phyloP scores from a whole-genome alignment of 371 early-diverging fungal species.

The Mortierella sp. region DNA sequence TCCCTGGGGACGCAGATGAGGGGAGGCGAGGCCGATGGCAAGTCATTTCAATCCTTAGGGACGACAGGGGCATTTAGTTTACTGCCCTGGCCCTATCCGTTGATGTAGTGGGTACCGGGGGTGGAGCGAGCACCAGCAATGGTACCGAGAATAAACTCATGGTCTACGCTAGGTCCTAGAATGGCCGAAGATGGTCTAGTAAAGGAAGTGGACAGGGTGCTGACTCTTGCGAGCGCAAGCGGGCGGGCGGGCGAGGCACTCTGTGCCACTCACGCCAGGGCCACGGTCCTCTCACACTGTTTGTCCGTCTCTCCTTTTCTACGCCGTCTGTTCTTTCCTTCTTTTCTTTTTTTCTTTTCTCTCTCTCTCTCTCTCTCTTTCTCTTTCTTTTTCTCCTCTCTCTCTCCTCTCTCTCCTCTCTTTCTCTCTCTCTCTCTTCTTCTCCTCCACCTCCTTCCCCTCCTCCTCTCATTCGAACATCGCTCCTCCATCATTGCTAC shows the following conservation, averaged over 20 bases:
- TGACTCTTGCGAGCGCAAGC: no score
- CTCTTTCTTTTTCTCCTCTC: neutral
- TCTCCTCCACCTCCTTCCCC: neutral
- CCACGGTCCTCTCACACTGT: neutral
- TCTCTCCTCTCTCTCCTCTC: neutral
- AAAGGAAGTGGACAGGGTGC: no score
- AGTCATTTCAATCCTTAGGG: no score
- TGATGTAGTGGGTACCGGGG: no score
- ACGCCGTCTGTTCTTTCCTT: neutral
- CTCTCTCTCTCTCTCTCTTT: constrained; percentile 1
- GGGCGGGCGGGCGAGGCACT: neutral
- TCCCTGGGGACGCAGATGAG: no score
- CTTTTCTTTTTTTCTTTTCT: neutral
- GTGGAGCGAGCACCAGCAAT: no score
- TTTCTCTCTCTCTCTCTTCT: neutral
- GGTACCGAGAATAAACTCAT: no score
- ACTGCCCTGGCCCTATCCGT: no score
- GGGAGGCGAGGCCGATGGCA: no score
- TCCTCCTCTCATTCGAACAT: neutral
- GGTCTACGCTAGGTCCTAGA: no score
- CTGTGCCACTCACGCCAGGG: neutral
- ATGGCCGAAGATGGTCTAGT: no score
- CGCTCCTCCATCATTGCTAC: neutral
- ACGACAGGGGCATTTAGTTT: no score
- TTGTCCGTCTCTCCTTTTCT: neutral